Evolutionary conservation across 78 protist genomes (phyloP), one percentile per base, ranked within the genome.

Genomic region (Pelomyxa schiedti): DNA sequence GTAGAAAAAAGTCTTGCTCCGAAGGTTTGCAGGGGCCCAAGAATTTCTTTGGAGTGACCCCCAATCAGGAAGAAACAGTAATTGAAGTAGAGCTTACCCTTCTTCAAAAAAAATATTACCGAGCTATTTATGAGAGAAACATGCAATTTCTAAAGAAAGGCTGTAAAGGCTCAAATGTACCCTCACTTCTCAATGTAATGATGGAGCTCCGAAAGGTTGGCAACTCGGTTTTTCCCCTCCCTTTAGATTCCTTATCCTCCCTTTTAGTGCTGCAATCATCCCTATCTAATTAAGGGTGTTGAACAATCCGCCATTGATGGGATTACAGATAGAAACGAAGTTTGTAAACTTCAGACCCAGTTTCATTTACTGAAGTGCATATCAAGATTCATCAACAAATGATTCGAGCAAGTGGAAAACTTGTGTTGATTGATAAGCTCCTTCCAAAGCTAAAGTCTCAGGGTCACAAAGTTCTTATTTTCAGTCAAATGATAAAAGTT

Each of bases 221-320:
- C 79, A 84, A 84, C 77, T n/a, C n/a, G n/a, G n/a, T n/a, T n/a
- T n/a, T n/a, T n/a, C n/a, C n/a, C n/a, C n/a, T n/a, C n/a, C n/a
- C n/a, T n/a, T n/a, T n/a, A n/a, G n/a, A n/a, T n/a, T n/a, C n/a
- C n/a, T n/a, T n/a, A n/a, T n/a, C n/a, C n/a, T n/a, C n/a, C n/a
- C n/a, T n/a, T n/a, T n/a, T n/a, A 95, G 80, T 73, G 82, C 66
- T 89, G 95, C 86, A 94, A 93, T 80, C 99, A 96, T 47, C 99
- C 97, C 2, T 92, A 75, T 65, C 74, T 92, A 29, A 78, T 90
- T 37, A 75, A 81, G 26, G 95, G 88, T 8, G 84, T 64, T 37
- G 93, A 89, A 24, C 41, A 75, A 28, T 67, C 76, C 1, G 76
- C 74, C 38, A 53, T 52, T 35, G n/a, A 47, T 5, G 26, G 1